These are phyloP conservation scores for Apiotrichum laibachii DNA, from an alignment of 1,284 basidiomycete species.

Conservation along the genomic window DNA sequence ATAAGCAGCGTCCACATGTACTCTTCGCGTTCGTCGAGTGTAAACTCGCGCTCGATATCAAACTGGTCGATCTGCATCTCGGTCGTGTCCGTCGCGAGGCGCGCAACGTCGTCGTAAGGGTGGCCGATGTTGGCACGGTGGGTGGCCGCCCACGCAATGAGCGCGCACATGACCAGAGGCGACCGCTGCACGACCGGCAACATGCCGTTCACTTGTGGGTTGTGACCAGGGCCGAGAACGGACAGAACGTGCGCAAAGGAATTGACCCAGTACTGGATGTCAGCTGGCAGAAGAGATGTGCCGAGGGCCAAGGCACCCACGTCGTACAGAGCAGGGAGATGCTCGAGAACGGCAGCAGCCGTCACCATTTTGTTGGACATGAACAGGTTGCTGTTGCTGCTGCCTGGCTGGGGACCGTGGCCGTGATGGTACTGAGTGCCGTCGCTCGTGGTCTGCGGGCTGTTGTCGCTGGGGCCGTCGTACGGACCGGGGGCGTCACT, in stretches of 20 bases:
- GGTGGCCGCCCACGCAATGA: constrained; percentile 35
- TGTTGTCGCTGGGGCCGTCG: neutral
- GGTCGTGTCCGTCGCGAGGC: constrained; percentile 31
- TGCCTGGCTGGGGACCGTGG: neutral
- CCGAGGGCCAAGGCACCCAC: constrained; percentile 7
- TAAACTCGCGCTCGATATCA: constrained; percentile 22
- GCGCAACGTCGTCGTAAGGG: constrained; percentile 31
- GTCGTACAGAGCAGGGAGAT: constrained; percentile 21
- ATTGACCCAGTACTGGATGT: constrained; percentile 31
- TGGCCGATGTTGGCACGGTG: constrained; percentile 30
- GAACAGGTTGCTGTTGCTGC: constrained; percentile 8
- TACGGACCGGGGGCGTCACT: neutral
- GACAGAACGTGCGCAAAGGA: constrained; percentile 34
- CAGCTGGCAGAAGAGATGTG: neutral
- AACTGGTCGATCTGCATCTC: constrained; percentile 30
- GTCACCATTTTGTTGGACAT: constrained; percentile 22
- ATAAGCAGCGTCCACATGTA: constrained; percentile 37
- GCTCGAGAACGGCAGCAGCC: constrained; percentile 22
- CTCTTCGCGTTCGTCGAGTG: constrained; percentile 27
- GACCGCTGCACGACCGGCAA: constrained; percentile 30
- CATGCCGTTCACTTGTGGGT: constrained; percentile 27
- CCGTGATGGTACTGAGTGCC: neutral
- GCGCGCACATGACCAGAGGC: constrained; percentile 32
- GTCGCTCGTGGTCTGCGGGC: neutral
- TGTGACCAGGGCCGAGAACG: constrained; percentile 31